phyloP scores from a whole-genome alignment of 371 early-diverging fungal species.

The Mycotypha africana region DNA sequence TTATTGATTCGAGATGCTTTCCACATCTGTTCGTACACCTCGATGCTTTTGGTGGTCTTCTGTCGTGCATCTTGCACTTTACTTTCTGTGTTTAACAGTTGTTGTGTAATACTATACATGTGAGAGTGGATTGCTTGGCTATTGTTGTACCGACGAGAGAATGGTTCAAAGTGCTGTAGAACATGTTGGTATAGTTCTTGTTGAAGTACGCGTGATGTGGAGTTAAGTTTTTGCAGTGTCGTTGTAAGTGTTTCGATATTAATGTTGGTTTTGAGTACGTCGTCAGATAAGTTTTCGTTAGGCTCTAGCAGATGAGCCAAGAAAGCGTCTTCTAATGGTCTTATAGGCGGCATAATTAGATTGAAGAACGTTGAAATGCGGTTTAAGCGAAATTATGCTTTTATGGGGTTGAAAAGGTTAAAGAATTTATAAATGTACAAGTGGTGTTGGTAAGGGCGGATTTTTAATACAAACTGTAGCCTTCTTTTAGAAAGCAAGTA shows the following conservation, averaged over 20 bases:
- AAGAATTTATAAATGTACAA: too few species aligned
- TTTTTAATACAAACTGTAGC: too few species aligned
- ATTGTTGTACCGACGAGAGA: conserved; percentile 5
- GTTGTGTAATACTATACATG: background rate
- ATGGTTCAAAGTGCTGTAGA: conserved; percentile 7
- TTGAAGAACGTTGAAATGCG: too few species aligned
- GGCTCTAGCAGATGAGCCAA: conserved; percentile 7
- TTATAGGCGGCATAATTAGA: conserved; percentile 19
- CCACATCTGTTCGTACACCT: conserved; percentile 10
- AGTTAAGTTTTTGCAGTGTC: conserved; percentile 7
- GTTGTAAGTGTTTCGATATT: conserved; percentile 3
- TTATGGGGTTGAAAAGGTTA: too few species aligned
- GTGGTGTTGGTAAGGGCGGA: too few species aligned
- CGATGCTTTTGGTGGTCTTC: background rate
- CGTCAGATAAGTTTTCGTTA: background rate
- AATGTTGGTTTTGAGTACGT: background rate
- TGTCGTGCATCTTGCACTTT: background rate
- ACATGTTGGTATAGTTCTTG: conserved; percentile 13
- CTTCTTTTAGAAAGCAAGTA: too few species aligned
- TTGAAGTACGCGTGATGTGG: conserved; percentile 13
- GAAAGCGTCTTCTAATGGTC: conserved; percentile 15
- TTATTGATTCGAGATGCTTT: conserved; percentile 5
- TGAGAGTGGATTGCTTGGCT: conserved; percentile 5
- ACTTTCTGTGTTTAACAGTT: background rate
- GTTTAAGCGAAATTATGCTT: too few species aligned